phyloP scores from a whole-genome alignment of 768 basidiomycete species.

The Amanita thiersii region DNA sequence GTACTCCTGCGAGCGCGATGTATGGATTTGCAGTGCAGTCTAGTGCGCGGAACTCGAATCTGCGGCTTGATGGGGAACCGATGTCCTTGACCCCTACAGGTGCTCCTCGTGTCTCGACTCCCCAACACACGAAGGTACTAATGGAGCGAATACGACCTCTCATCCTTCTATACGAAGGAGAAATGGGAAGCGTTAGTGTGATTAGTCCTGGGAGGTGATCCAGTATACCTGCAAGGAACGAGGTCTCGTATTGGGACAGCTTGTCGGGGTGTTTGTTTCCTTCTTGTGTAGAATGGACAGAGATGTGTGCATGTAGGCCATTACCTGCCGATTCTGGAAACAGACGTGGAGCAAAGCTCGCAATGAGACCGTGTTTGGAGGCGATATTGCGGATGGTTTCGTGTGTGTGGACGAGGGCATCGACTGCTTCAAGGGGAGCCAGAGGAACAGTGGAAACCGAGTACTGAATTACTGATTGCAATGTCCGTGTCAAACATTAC shows the following conservation, averaged over 20 bases:
- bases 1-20: conserved; percentile 45
- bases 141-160: conserved; percentile 61
- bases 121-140: conserved; percentile 64
- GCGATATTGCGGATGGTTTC: conserved; percentile 63
- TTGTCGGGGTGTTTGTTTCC: conserved; percentile 17
- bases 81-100: conserved; percentile 51
- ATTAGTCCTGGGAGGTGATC: conserved; percentile 46
- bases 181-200: conserved; percentile 49
- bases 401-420: conserved; percentile 56
- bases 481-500: too few relatives aligned
- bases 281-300: conserved; percentile 36
- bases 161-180: conserved; percentile 56
- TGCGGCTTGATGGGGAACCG: conserved; percentile 35
- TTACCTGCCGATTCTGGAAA: conserved; percentile 39
- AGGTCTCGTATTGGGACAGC: conserved; percentile 37
- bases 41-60: conserved; percentile 52
- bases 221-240: conserved; percentile 57
- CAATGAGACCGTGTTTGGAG: conserved; percentile 52
- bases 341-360: conserved; percentile 58
- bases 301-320: conserved; percentile 58
- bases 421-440: conserved; percentile 54
- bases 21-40: conserved; percentile 63
- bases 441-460: conserved; percentile 65
- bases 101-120: conserved; percentile 59
- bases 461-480: too few relatives aligned